Percentiles rank a stretch among this genome's conserved stretches.
These are phyloP conservation scores for Cladophialophora bantiana DNA, from an alignment of 2,329 filamentous ascomycete genomes.

Conservation along the genomic window DNA sequence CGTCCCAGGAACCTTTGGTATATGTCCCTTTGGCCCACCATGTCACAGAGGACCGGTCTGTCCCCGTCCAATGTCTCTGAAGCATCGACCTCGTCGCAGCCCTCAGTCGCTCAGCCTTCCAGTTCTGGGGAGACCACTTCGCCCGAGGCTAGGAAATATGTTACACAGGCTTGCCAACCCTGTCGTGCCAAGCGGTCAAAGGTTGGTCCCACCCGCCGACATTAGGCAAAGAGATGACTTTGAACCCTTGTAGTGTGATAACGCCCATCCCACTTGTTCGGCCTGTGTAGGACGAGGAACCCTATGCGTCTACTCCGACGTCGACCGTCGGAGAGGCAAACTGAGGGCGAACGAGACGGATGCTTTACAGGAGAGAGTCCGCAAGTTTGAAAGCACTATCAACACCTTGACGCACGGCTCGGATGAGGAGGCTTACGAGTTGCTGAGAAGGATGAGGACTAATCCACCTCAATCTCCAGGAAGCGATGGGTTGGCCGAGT, in stretches of 20 bases:
- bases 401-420: constrained; percentile 14
- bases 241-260: constrained; percentile 20
- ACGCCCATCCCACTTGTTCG: constrained; percentile 21
- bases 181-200: constrained; percentile 26
- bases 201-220: not conserved
- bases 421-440: constrained; percentile 22
- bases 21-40: not conserved
- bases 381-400: constrained; percentile 17
- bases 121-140: not conserved
- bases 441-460: constrained; percentile 23
- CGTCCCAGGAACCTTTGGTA: not conserved
- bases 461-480: constrained; percentile 7
- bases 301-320: constrained; percentile 15
- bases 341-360: constrained; percentile 24
- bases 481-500: constrained; percentile 12
- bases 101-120: constrained; percentile 5
- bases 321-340: constrained; percentile 27
- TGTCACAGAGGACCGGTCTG: constrained; percentile 4
- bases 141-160: constrained; percentile 23
- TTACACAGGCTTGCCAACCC: constrained; percentile 24
- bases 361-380: constrained; percentile 20
- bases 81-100: constrained; percentile 5
- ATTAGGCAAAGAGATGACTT: not conserved
- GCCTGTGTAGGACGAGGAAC: constrained; percentile 19
- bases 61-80: constrained; percentile 4